Base-by-base conservation (phyloP, 129 eudicot genomes). In the Artemisia annua region DNA sequence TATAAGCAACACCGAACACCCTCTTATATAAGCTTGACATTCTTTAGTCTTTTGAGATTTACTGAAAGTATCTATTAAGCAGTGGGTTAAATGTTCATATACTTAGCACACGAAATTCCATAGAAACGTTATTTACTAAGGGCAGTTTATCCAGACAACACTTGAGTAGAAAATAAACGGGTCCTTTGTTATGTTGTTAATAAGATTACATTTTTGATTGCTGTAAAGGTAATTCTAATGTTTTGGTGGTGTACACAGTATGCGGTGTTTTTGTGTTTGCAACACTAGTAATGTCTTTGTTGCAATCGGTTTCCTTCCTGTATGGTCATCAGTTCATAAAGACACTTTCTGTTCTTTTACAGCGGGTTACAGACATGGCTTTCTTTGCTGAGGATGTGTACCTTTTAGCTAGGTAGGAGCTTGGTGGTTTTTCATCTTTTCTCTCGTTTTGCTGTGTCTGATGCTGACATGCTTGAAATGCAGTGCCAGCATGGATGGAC, bases 301-400 rank as follows among this genome's bases (percentile, higher is more conserved):
- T 53, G n/a, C 58, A 11, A 53, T 53, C 24, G 16, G 22, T 56
- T 28, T 28, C 32, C 32, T 3, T 28, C 32, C 32, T 13, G 8
- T 13, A 22, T 22, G 24, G 64, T 28, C 32, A 28, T 28, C 32
- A 28, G 32, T 28, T 28, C 32, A 39, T 39, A 39, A 39, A 39
- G 15, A 60, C 26, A n/a, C 1, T 20, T 60, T 13, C 52, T 12
- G 48, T 62, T 19, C 16, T 5, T 55, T 81, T 76, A 73, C 90
- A 95, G 99, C 88, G 97, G 88, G 97, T 95, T 72, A 90, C 99
- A 12, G 99, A 95, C 76, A 95, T 95, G 99, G 97, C 88, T 79
- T 95, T 95, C 88, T 95, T 95, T 76, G 99, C 99, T 3, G 99
- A 91, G 83, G 99, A 95, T 82, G 99, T 95, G 78, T 96, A 88